Conservation (phyloP, 2,329 filamentous ascomycete species). For the Aspergillus amoenus region DNA sequence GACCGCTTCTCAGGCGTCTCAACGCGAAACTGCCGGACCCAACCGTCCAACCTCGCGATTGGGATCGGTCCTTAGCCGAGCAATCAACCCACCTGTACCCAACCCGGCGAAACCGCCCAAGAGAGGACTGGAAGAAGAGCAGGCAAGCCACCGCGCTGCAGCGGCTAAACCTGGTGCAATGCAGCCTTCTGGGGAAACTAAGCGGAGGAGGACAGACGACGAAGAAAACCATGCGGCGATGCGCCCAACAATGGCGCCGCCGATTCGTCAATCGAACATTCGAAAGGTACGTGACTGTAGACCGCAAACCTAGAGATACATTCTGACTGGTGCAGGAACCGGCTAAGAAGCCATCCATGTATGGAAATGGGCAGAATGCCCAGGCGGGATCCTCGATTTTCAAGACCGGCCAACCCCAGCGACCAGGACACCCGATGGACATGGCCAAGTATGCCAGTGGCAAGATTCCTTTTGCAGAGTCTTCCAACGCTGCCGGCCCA, state of each 20-base stretch:
- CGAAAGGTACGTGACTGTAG: conserved; percentile 49
- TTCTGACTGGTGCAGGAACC: conserved; percentile 24
- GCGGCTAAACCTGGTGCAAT: conserved; percentile 44
- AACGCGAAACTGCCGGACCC: conserved; percentile 50
- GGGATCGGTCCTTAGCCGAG: conserved; percentile 50
- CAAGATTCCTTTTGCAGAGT: conserved; percentile 84
- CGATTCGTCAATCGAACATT: conserved; percentile 76
- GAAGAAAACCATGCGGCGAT: conserved; percentile 63
- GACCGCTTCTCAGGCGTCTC: conserved; percentile 23
- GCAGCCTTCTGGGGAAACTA: conserved; percentile 70
- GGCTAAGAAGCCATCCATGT: conserved; percentile 44
- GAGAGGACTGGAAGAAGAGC: conserved; percentile 64
- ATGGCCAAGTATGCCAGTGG: conserved; percentile 86
- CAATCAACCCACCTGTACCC: conserved; percentile 61
- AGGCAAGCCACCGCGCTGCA: conserved; percentile 48
- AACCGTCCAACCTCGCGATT: conserved; percentile 52
- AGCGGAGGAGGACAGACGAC: conserved; percentile 75
- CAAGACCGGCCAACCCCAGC: conserved; percentile 54
- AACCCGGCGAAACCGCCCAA: conserved; percentile 74
- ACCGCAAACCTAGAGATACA: neutral
- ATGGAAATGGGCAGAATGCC: conserved; percentile 36
- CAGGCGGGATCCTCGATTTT: conserved; percentile 34
- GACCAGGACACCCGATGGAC: conserved; percentile 69
- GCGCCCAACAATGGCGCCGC: conserved; percentile 73
- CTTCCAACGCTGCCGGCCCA: conserved; percentile 52